phyloP scores from a whole-genome alignment of 1,284 basidiomycete genomes.

The Sporisorium sorghi region DNA sequence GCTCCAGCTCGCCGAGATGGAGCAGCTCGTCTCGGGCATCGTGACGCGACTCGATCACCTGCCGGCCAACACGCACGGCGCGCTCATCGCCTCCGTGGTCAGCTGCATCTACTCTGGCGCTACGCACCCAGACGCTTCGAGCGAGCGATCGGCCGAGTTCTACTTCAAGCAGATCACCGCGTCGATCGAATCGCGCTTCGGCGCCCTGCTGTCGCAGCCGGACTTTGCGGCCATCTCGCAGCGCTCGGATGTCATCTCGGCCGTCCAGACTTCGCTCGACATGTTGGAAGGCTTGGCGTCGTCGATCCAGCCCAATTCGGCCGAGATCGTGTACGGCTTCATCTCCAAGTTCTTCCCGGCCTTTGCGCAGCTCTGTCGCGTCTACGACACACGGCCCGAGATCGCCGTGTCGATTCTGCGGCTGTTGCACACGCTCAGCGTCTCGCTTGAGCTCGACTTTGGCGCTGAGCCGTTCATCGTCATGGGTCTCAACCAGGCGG shows the following conservation, averaged over 20 bases:
- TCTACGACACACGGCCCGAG: conserved; percentile 51
- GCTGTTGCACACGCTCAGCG: conserved; percentile 40
- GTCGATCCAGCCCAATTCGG: conserved; percentile 51
- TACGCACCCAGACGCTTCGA: conserved; percentile 23
- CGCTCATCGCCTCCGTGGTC: conserved; percentile 56
- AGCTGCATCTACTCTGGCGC: conserved; percentile 60
- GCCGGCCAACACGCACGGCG: conserved; percentile 59
- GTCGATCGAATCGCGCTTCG: conserved; percentile 54
- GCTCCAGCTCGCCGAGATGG: conserved; percentile 54
- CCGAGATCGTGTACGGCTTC: conserved; percentile 53
- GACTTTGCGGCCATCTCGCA: conserved; percentile 50
- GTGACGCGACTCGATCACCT: conserved; percentile 51
- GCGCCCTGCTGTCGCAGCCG: conserved; percentile 37
- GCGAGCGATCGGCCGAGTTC: conserved; percentile 39
- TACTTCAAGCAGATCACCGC: conserved; percentile 58
- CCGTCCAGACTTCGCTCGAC: conserved; percentile 54
- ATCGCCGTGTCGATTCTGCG: conserved; percentile 40
- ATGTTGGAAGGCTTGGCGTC: conserved; percentile 58
- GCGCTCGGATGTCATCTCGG: conserved; percentile 49
- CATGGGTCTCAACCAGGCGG: conserved; percentile 37
- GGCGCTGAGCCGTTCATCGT: conserved; percentile 44
- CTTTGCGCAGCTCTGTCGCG: conserved; percentile 41
- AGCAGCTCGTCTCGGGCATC: conserved; percentile 50
- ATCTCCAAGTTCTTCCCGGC: conserved; percentile 51
- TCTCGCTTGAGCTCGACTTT: conserved; percentile 45